Evolutionary conservation across 371 early-diverging fungal species (phyloP).

Genomic region (Syncephalis plumigaleata): DNA sequence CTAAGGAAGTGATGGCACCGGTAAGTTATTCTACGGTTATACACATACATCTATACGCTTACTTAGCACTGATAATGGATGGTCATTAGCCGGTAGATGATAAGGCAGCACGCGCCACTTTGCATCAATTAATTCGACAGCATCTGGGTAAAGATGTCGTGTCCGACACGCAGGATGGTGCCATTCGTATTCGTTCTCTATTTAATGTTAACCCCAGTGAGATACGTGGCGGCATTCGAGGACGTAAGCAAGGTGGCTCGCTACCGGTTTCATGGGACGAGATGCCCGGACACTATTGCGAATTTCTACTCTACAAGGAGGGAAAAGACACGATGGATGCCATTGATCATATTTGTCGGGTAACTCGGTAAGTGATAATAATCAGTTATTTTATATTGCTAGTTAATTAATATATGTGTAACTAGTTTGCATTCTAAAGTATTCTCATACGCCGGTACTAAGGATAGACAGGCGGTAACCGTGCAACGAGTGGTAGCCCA

Average conservation of each 20-base stretch:
- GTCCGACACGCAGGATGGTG: slow-evolving; percentile 25
- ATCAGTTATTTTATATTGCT: background rate
- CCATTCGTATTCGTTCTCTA: slow-evolving; percentile 15
- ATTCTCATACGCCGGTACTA: slow-evolving; percentile 93
- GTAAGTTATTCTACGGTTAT: slow-evolving; percentile 10
- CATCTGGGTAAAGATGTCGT: slow-evolving; percentile 20
- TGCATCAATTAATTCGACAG: slow-evolving; percentile 31
- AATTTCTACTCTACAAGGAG: slow-evolving; percentile 76
- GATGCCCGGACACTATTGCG: slow-evolving; percentile 49
- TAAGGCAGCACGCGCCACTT: slow-evolving; percentile 26
- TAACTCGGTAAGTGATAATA: slow-evolving; percentile 15
- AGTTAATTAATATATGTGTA: too few relatives aligned
- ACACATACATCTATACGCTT: slow-evolving; percentile 12
- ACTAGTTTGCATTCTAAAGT: slow-evolving; percentile 24
- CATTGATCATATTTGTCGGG: slow-evolving; percentile 33
- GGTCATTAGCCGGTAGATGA: slow-evolving; percentile 6
- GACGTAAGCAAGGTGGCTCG: slow-evolving; percentile 3
- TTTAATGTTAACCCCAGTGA: slow-evolving; percentile 2
- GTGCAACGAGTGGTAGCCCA: slow-evolving; percentile 73
- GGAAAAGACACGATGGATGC: slow-evolving; percentile 82
- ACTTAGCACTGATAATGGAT: too few relatives aligned
- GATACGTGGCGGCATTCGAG: slow-evolving; percentile 7
- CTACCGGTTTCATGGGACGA: slow-evolving; percentile 18
- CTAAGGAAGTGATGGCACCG: slow-evolving; percentile 13
- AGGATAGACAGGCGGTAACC: slow-evolving; percentile 94